Evolutionary conservation across 73 alveolate species (phyloP), one percentile per base, ranked within the genome.

Genomic region (Uronychia setigera): DNA sequence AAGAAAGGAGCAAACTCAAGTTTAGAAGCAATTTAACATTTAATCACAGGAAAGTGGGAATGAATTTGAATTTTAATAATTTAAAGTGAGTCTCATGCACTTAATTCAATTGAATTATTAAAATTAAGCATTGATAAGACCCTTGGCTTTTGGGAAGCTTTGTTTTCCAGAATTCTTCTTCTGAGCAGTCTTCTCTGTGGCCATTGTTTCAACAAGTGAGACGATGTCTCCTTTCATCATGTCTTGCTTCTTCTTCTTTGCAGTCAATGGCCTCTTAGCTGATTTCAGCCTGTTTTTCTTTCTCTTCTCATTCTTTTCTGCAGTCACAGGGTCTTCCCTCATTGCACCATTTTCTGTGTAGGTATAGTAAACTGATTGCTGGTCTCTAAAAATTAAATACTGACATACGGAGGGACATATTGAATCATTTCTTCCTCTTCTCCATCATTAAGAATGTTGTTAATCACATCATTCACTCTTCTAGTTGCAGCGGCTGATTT

Each of bases 281-380:
- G 87, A 57, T 79, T 79, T 60, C 79, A 59, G 86, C 57, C 91
- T 86, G 77, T 88, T 88, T 82, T 89, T 91, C 59, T 92, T 92
- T 60, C 58, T 67, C 35, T 83, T 81, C 60, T 90, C 84, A 78
- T 90, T 85, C 83, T 85, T 85, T 19, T 89, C 92, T n/a, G 91
- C 84, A 27, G 31, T 28, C 74, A 87, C 94, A 58, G 92, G 91
- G 59, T 95, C 99, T 58, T 94, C 99, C 33, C 99, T 85, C 78
- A 93, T 88, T 0, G 97, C 93, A 19, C 99, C 99, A 30, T 93
- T 96, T 58, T 95, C 97, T 30, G 97, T 93, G 80, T 95, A 95
- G 9, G 74, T 94, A 80, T 94, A 95, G 88, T 81, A 95, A 59
- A 93, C 95, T 13, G 90, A 82, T 26, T 88, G 60, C 88, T 76